Conservation (phyloP, 2,329 filamentous ascomycete species). For the Colletotrichum paranaense region DNA sequence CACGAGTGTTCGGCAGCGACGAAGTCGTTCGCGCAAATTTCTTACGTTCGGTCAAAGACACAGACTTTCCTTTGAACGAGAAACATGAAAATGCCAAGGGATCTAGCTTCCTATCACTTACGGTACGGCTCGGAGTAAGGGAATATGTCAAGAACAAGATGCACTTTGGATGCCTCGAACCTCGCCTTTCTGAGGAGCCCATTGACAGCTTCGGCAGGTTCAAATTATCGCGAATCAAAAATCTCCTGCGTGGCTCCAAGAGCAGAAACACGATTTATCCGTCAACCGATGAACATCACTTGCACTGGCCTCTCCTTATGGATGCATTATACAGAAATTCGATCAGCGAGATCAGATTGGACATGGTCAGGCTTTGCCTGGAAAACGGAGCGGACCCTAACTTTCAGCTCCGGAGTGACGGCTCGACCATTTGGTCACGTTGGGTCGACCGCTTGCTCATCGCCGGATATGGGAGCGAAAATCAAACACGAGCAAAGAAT, state of each 20-base stretch:
- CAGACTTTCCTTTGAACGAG: too few species aligned
- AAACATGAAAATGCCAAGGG: too few species aligned
- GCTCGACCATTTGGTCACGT: background rate
- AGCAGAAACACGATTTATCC: too few species aligned
- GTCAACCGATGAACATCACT: background rate
- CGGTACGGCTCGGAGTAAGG: background rate
- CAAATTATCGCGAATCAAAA: background rate
- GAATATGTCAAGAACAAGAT: background rate
- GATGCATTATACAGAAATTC: background rate
- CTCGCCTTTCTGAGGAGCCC: too few species aligned
- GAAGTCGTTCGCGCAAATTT: background rate
- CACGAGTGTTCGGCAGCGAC: too few species aligned
- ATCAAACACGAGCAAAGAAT: too few species aligned
- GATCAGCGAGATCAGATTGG: fast-evolving
- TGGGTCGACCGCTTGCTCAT: too few species aligned
- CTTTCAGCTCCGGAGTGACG: background rate
- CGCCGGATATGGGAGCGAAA: too few species aligned
- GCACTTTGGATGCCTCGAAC: background rate
- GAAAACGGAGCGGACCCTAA: background rate
- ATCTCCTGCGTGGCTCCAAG: background rate
- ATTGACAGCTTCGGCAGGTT: background rate
- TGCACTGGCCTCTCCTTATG: background rate
- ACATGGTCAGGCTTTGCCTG: background rate
- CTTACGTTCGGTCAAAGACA: background rate
- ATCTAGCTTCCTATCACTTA: background rate